Conservation (phyloP, 2,329 filamentous ascomycete species). For the Pyricularia sp. region DNA sequence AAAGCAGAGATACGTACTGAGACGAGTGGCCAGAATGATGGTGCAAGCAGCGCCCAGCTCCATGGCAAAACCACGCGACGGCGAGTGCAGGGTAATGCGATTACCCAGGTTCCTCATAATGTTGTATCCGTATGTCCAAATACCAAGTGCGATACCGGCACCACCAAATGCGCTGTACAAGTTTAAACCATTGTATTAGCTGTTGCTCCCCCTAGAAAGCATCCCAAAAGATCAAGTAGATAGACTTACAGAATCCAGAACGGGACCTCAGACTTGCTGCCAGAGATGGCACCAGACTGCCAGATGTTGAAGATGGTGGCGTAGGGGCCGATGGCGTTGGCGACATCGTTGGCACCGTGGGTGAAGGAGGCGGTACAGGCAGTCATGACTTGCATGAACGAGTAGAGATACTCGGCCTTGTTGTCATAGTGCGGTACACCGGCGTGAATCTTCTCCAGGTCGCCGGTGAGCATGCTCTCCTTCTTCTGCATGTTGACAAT, state of each 20-base stretch:
- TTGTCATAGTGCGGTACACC: slow-evolving; percentile 52
- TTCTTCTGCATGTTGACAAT: slow-evolving; percentile 26
- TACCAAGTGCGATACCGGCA: slow-evolving; percentile 33
- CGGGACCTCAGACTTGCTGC: slow-evolving; percentile 38
- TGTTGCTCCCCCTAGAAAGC: too few relatives aligned
- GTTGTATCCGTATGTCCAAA: slow-evolving; percentile 54
- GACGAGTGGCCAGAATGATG: slow-evolving; percentile 53
- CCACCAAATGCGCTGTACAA: slow-evolving; percentile 18
- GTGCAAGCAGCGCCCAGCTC: slow-evolving; percentile 37
- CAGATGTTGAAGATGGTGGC: slow-evolving; percentile 55
- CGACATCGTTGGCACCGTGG: slow-evolving; percentile 60
- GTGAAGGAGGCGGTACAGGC: slow-evolving; percentile 66
- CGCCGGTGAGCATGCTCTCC: slow-evolving; percentile 34
- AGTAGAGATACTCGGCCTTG: slow-evolving; percentile 58
- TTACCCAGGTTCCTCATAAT: slow-evolving; percentile 53
- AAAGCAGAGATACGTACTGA: slow-evolving; percentile 26
- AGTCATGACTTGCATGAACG: slow-evolving; percentile 56
- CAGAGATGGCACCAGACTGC: slow-evolving; percentile 33
- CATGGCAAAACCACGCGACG: slow-evolving; percentile 25
- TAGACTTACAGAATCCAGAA: slow-evolving; percentile 41
- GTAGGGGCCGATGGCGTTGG: slow-evolving; percentile 54
- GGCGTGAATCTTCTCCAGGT: slow-evolving; percentile 46
- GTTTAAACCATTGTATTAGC: neutral
- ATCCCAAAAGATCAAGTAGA: neutral
- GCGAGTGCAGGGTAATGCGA: slow-evolving; percentile 47